Evolutionary conservation across 1,139 yeast species (phyloP).

Genomic region (Pichia sp.): DNA sequence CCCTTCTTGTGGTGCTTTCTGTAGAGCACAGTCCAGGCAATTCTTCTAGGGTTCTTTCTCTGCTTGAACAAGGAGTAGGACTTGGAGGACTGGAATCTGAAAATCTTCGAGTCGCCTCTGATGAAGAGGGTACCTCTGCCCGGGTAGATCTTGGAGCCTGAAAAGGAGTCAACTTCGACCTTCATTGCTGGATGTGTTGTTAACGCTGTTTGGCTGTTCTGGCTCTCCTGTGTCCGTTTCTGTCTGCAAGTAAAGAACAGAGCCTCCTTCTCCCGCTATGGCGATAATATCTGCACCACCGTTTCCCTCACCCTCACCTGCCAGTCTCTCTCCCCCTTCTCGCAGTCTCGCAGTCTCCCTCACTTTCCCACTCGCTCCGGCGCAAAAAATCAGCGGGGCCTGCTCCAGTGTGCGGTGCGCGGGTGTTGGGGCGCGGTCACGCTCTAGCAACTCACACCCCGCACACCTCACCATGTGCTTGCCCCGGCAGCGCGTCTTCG

Average conservation of each 20-base stretch:
- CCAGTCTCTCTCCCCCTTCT: not conserved
- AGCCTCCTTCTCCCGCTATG: not conserved
- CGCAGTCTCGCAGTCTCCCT: not conserved
- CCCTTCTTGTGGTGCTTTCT: constrained; percentile 99
- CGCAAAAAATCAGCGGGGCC: not conserved
- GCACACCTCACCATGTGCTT: not conserved
- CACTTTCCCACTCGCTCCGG: not conserved
- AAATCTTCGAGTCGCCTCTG: constrained; percentile 99
- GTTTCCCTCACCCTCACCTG: not conserved
- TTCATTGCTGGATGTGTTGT: constrained; percentile 54
- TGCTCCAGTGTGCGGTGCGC: no score
- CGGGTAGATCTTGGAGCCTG: constrained; percentile 99
- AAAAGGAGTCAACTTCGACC: constrained; percentile 99
- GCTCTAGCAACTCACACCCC: not conserved
- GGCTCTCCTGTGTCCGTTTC: not conserved
- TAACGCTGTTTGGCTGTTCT: constrained; percentile 8
- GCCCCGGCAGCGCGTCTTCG: not conserved
- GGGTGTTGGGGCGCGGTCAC: not conserved
- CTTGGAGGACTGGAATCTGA: constrained; percentile 99
- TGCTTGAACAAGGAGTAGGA: constrained; percentile 97
- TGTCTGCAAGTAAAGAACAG: not conserved
- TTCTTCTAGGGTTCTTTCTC: constrained; percentile 99
- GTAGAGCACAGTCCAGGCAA: constrained; percentile 98
- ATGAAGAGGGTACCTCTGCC: constrained; percentile 99
- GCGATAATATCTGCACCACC: not conserved